A percentile compares a stretch with the other conserved stretches of the same genome.
Evolutionary conservation across 2,329 filamentous ascomycete species (phyloP).

Genomic region (Colletotrichum higginsianum): DNA sequence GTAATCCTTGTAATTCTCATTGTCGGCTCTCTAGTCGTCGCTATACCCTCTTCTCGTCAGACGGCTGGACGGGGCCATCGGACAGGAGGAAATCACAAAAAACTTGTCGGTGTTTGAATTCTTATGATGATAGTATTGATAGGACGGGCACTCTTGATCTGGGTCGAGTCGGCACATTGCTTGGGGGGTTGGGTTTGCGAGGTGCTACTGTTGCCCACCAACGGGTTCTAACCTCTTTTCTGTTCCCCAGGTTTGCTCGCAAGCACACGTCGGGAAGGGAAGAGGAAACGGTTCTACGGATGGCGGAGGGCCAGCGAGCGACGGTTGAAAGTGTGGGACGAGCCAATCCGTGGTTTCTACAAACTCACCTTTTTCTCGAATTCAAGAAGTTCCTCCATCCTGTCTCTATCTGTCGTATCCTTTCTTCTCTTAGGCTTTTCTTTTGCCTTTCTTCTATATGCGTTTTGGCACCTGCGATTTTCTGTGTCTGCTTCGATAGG

Average conservation of each 20-base stretch:
- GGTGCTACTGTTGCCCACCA: constrained; percentile 6
- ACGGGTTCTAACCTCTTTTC: constrained; percentile 15
- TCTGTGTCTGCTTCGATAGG: background rate
- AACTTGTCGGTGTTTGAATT: constrained; percentile 29
- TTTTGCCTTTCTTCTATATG: background rate
- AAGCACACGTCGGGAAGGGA: constrained; percentile 1
- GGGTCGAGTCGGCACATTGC: constrained; percentile 24
- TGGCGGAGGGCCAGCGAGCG: constrained; percentile 8
- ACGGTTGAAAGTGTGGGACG: constrained; percentile 16
- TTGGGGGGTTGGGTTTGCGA: constrained; percentile 12
- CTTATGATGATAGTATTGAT: constrained; percentile 39
- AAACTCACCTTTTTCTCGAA: constrained; percentile 38
- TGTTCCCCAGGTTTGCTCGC: constrained; percentile 22
- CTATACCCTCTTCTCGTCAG: constrained; percentile 39
- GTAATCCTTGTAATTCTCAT: constrained; percentile 53
- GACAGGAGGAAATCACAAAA: constrained; percentile 41
- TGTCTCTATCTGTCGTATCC: background rate
- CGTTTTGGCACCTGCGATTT: constrained; percentile 21
- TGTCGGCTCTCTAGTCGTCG: constrained; percentile 29
- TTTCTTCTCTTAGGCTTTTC: constrained; percentile 5
- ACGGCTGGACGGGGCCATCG: constrained; percentile 36
- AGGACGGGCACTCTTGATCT: constrained; percentile 30
- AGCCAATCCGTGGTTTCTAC: constrained; percentile 23
- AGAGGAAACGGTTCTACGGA: background rate
- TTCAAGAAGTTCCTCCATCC: constrained; percentile 39